Evolutionary conservation across 495 filamentous ascomycete genomes (phyloP), one percentile per base, ranked within the genome.

Genomic region (Lophiostoma macrostomum): DNA sequence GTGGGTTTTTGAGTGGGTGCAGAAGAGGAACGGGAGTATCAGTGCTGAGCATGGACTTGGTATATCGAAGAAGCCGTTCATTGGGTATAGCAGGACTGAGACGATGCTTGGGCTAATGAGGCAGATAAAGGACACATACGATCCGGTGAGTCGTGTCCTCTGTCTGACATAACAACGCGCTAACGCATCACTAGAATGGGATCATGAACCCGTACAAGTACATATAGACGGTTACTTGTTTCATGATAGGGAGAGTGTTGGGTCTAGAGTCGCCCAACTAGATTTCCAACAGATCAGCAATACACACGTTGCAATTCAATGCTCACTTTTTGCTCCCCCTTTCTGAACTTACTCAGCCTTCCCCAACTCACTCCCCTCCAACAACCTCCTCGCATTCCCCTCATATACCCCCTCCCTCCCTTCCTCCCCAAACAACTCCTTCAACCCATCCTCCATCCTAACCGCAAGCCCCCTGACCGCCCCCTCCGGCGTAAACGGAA

Each of bases 1-100:
- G 3, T 98, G 85, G 73, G 85, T 98, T 24, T 98, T 96, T 64
- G 90, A 97, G 69, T 97, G 93, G 93, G 91, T 98, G 51, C 76
- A 80, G 50, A 79, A 86, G 70, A 76, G 84, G 30, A 85, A 86
- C 47, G 93, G 93, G 51, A 94, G 88, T 69, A 94, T 98, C 67
- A 95, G 88, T 64, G 93, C 93, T 24, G 93, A 98, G 69, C 93
- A 98, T 71, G 93, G 93, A 6, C 72, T 98, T 25, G 93, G 93
- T 5, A 65, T 98, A 58, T 89, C 91, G 31, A 98, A 98, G 83
- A 94, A 91, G 73, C 82, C 86, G 37, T 97, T 81, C 67, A 91
- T 97, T 63, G 86, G 87, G 12, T 97, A 96, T 71, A 95, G 89
- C 68, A 79, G 93, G 61, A 90, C 82, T 48, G 81, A 87, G 28